Base-by-base conservation (phyloP, 306 rosid genomes). In the Lablab purpureus region DNA sequence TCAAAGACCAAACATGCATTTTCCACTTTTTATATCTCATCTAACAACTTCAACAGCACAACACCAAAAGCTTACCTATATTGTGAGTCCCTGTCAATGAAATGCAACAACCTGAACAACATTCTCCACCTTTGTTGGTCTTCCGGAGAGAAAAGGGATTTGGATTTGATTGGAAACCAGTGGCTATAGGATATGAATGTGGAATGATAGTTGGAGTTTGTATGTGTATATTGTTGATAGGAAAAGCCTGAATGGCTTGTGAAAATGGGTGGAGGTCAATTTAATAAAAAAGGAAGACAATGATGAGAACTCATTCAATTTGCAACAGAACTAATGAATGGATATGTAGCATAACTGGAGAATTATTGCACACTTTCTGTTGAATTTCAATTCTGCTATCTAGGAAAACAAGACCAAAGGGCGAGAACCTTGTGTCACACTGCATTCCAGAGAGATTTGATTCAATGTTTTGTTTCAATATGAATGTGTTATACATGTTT, bases 51-150 rank as follows among this genome's bases (percentile, higher is more conserved):
- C 15, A 66, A 7, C 5, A 86, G 90, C 7, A 27, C n/a, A 14
- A n/a, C 81, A 10, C 86, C 86, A 17, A 2, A 28, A 12, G 0
- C 25, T 1, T 79, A 65, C 25, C 2, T 79, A 65, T 41, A 32
- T 88, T 85, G 81, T n/a, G 89, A 84, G 36, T 2, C n/a, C n/a
- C 91, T 88, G 52, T 17, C 83, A 51, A 27, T 10, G 45, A 52
- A 51, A 5, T 85, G 82, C 63, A 19, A 5, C 5, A 22, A 45
- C 56, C 51, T 15, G n/a, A 55, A 34, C 15, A 10, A 8, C 21
- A 27, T 4, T 9, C 18, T 18, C 28, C 49, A 10, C 11, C 67
- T 7, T 32, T 67, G 5, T 2, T 14, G 2, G 25, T 1, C 1
- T 12, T 12, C 4, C 19, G 23, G 41, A 55, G 10, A 12, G 77